These are phyloP conservation scores for Trichocladium antarcticum DNA, from an alignment of 495 filamentous ascomycete species.

Conservation along the genomic window DNA sequence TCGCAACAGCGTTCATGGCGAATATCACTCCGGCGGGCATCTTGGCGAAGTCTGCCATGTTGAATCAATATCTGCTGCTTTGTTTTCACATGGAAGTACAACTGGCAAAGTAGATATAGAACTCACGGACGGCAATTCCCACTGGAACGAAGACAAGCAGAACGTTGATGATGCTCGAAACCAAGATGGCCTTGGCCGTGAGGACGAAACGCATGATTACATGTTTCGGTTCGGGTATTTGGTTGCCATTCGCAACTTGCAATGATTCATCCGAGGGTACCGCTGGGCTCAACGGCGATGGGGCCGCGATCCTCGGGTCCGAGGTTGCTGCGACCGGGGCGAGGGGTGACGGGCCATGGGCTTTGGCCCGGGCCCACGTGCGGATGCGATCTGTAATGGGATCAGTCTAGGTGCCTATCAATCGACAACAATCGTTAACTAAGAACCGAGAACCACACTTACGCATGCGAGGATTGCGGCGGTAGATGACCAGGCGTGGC, in stretches of 20 bases:
- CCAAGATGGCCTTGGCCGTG: conserved; percentile 44
- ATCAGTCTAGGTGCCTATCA: neutral
- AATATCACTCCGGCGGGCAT: conserved; percentile 30
- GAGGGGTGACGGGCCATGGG: conserved; percentile 3
- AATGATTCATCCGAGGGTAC: neutral
- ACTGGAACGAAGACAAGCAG: conserved; percentile 71
- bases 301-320: neutral
- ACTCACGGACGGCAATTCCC: conserved; percentile 56
- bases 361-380: conserved; percentile 12
- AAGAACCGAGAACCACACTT: too few relatives aligned
- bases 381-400: conserved; percentile 9
- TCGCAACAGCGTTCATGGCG: conserved; percentile 63
- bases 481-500: too few relatives aligned
- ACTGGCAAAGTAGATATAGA: conserved; percentile 20
- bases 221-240: conserved; percentile 24
- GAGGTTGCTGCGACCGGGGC: neutral
- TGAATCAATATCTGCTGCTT: too few relatives aligned
- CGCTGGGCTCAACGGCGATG: neutral
- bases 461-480: too few relatives aligned
- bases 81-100: neutral
- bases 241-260: neutral
- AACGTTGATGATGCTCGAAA: conserved; percentile 65
- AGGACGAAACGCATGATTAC: conserved; percentile 39
- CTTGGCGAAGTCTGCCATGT: neutral
- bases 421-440: too few relatives aligned